Percentiles rank a stretch among this genome's conserved stretches.
Evolutionary conservation across 1,139 yeast species (phyloP).

Genomic region (Zygoascus meyerae): DNA sequence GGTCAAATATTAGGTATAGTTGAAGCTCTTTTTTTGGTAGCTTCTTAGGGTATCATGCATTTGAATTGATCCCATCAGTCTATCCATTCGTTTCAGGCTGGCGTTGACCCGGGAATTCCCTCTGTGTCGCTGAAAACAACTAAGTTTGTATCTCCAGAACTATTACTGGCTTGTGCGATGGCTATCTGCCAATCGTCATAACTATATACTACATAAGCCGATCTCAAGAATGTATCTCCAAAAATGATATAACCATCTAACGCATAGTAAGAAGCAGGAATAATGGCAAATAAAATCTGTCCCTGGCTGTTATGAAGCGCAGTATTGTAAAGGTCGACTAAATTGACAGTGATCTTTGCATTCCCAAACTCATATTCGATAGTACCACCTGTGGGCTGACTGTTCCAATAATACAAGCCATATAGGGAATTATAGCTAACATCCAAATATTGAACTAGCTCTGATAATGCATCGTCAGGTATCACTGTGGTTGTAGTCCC

Average conservation of each 20-base stretch:
- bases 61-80: too few species aligned
- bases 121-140: slow-evolving; percentile 16
- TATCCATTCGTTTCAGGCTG: too few species aligned
- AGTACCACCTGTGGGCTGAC: slow-evolving; percentile 18
- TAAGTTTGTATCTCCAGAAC: slow-evolving; percentile 20
- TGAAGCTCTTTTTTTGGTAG: too few species aligned
- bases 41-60: too few species aligned
- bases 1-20: too few species aligned
- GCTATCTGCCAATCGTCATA: slow-evolving; percentile 55
- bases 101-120: too few species aligned
- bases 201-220: slow-evolving; percentile 67
- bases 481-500: slow-evolving; percentile 18
- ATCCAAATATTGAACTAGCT: slow-evolving; percentile 17
- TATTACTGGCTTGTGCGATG: slow-evolving; percentile 50
- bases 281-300: not conserved
- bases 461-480: slow-evolving; percentile 17
- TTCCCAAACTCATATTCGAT: slow-evolving; percentile 10
- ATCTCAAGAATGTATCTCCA: slow-evolving; percentile 65
- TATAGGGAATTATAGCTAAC: slow-evolving; percentile 13
- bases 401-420: slow-evolving; percentile 14
- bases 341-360: not conserved
- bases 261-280: not conserved
- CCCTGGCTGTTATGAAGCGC: slow-evolving; percentile 16
- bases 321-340: slow-evolving; percentile 7
- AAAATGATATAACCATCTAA: slow-evolving; percentile 30